Base-by-base conservation (phyloP, 192 early-diverging fungal genomes). In the Linnemannia schmuckeri region DNA sequence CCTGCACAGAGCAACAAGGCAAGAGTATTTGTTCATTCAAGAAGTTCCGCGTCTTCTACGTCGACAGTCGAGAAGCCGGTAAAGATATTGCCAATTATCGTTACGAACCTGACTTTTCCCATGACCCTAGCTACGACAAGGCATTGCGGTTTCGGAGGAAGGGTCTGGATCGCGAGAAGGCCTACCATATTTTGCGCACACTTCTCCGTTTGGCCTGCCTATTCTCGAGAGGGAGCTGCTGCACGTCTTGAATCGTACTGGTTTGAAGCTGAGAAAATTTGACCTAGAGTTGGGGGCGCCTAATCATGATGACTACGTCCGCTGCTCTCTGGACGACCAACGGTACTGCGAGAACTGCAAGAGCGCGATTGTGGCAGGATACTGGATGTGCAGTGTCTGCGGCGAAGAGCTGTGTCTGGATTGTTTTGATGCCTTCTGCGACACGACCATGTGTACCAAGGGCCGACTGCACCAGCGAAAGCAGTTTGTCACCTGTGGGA, bases 291-390 rank as follows among this genome's bases (percentile, higher is more conserved):
- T 13, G 2, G 10, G 33, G 18, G 15, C 30, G 8, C 17, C 33
- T 7, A 20, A 33, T n/a, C 6, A 22, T 24, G 5, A 18, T 8
- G 74, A 70, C 8, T 81, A 75, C n/a, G 1, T 81, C 74, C 61
- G 73, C 22, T n/a, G 80, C n/a, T 73, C 74, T 1, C 6, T 17
- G 6, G 27, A 33, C 30, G 38, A 55, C 17, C 61, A 49, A 46
- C 80, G 63, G 10, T 57, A 66, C 40, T 81, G 80, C n/a, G 74
- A 76, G 22, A n/a, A 18, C 22, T 81, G 80, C 66, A 76, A 70
- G 37, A n/a, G 8, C 0, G 66, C 80, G 27, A 76, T 76, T 37
- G 35, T 71, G 24, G 70, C 44, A 18, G 27, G 52, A 7, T 41
- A 61, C 6, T 76, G 55, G 57, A 71, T 81, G 44, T 81, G 80